These are phyloP conservation scores for Fusarium sp. DNA, from an alignment of 2,329 filamentous ascomycete genomes.

Conservation along the genomic window DNA sequence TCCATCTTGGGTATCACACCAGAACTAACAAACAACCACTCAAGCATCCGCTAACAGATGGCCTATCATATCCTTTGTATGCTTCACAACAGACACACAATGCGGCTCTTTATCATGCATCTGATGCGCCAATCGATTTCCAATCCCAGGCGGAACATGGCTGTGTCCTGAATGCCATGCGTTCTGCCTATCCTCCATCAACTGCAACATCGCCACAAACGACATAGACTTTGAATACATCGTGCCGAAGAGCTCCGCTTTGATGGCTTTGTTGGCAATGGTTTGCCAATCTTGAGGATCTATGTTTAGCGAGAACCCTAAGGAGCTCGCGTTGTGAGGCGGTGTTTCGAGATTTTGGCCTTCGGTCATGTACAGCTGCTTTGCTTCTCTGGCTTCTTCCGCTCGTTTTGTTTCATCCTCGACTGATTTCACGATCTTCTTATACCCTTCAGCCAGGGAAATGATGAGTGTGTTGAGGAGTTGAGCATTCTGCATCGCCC, in stretches of 20 bases:
- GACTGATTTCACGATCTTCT: slow-evolving; percentile 35
- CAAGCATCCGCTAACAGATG: slow-evolving; percentile 21
- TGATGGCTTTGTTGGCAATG: slow-evolving; percentile 36
- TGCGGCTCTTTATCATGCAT: slow-evolving; percentile 34
- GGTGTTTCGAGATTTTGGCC: background rate
- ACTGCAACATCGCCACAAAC: slow-evolving; percentile 29
- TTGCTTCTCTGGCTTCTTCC: slow-evolving; percentile 24
- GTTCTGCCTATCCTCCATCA: slow-evolving; percentile 42
- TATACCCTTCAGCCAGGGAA: slow-evolving; percentile 42
- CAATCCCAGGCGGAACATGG: slow-evolving; percentile 9
- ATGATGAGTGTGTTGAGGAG: slow-evolving; percentile 40
- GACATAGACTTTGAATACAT: background rate
- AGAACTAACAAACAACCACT: background rate
- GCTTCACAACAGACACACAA: slow-evolving; percentile 41
- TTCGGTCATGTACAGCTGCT: slow-evolving; percentile 29
- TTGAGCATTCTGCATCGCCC: slow-evolving; percentile 45
- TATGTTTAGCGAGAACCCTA: slow-evolving; percentile 23
- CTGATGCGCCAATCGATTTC: slow-evolving; percentile 11
- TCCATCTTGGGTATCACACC: slow-evolving; percentile 3
- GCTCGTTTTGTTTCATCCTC: slow-evolving; percentile 37
- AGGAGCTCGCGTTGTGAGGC: background rate
- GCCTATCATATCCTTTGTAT: slow-evolving; percentile 35
- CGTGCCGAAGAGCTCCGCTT: slow-evolving; percentile 32
- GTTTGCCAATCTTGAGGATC: slow-evolving; percentile 33
- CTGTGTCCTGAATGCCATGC: slow-evolving; percentile 39